phyloP scores from a whole-genome alignment of 805 yeast genomes.

The Clavispora asparagi region DNA sequence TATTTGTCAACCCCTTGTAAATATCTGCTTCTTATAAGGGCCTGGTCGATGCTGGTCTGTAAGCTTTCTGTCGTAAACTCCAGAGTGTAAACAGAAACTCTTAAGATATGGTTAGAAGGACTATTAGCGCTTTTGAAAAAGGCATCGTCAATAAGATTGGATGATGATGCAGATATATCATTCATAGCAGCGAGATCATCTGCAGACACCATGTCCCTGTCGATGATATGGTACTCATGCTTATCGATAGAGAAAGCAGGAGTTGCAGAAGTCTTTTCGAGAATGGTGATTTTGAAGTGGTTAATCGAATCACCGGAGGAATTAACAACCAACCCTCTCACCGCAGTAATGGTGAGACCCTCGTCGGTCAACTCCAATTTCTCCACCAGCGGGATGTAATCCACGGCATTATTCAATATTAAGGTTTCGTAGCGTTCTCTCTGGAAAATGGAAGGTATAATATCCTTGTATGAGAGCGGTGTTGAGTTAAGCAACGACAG shows the following conservation, averaged over 20 bases:
- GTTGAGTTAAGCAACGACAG: slow-evolving; percentile 20
- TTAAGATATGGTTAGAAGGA: slow-evolving; percentile 27
- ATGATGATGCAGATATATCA: slow-evolving; percentile 5
- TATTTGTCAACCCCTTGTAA: slow-evolving; percentile 27
- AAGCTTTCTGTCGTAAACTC: slow-evolving; percentile 48
- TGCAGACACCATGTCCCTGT: slow-evolving; percentile 17
- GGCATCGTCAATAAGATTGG: slow-evolving; percentile 28
- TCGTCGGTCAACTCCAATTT: slow-evolving; percentile 12
- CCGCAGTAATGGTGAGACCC: slow-evolving; percentile 15
- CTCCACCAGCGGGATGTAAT: slow-evolving; percentile 29
- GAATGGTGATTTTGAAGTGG: slow-evolving; percentile 28
- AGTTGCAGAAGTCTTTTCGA: slow-evolving; percentile 20
- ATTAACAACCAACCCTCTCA: slow-evolving; percentile 30
- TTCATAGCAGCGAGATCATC: slow-evolving; percentile 24
- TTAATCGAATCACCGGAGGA: slow-evolving; percentile 2
- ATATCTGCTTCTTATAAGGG: slow-evolving; percentile 49
- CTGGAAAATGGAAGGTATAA: slow-evolving; percentile 11
- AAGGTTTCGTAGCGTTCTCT: slow-evolving; percentile 16
- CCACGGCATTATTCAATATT: slow-evolving; percentile 31
- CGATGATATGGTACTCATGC: slow-evolving; percentile 33
- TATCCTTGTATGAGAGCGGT: slow-evolving; percentile 34
- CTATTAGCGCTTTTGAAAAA: slow-evolving; percentile 24
- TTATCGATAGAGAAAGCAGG: slow-evolving; percentile 20
- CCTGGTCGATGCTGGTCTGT: slow-evolving; percentile 39
- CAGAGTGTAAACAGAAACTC: slow-evolving; percentile 49